Conservation (phyloP, 768 basidiomycete genomes). For the Boletus rubroflammeus region DNA sequence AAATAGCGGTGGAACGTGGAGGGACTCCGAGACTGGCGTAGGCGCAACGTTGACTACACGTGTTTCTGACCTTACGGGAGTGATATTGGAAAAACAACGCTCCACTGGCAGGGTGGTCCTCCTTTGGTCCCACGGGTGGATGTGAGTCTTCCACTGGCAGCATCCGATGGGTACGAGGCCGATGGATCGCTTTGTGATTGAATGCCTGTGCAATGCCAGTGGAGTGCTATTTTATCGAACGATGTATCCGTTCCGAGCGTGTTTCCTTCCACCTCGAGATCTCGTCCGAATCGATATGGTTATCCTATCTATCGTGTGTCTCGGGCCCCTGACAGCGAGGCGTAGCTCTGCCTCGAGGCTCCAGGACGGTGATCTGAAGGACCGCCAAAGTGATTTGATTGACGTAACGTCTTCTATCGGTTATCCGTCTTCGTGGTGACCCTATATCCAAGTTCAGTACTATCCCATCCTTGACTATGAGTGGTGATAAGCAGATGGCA, state of each 20-base stretch:
- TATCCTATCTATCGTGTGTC: constrained; percentile 1
- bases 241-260: background rate
- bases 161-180: background rate
- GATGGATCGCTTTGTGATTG: constrained; percentile 3
- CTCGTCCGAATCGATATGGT: background rate
- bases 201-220: background rate
- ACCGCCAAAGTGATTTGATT: background rate
- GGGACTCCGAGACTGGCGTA: background rate
- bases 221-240: background rate
- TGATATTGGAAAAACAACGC: background rate
- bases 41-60: constrained; percentile 18
- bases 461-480: background rate
- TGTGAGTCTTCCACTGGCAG: background rate
- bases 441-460: background rate
- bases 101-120: background rate
- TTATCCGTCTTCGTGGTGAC: background rate
- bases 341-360: constrained; percentile 15
- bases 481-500: constrained; percentile 11
- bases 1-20: background rate
- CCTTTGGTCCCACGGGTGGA: background rate
- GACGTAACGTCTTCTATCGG: constrained; percentile 16
- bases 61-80: constrained; percentile 7
- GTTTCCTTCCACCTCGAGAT: constrained; percentile 1
- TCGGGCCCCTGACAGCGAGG: constrained; percentile 8
- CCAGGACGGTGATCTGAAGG: constrained; percentile 3